Conservation (phyloP, 2,329 filamentous ascomycete genomes). For the Fusarium sp. region DNA sequence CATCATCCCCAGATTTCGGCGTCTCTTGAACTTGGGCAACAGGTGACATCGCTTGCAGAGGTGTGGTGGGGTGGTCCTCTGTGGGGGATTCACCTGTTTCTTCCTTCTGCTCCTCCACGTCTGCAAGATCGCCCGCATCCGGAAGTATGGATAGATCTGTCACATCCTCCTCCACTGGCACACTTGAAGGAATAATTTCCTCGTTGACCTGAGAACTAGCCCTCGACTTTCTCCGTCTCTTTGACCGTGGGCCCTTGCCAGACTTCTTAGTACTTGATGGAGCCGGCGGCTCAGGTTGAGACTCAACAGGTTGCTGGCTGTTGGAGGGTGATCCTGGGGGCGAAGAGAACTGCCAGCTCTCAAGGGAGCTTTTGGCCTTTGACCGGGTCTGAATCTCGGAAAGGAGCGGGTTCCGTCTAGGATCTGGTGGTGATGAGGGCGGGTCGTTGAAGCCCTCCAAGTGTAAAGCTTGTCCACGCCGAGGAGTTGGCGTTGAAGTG, state of each 20-base stretch:
- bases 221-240: slow-evolving; percentile 29
- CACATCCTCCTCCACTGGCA: slow-evolving; percentile 31
- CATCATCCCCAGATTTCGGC: slow-evolving; percentile 57
- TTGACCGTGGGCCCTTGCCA: slow-evolving; percentile 16
- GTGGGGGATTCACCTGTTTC: slow-evolving; percentile 1
- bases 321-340: slow-evolving; percentile 63
- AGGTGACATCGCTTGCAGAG: slow-evolving; percentile 31
- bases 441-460: slow-evolving; percentile 64
- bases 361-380: slow-evolving; percentile 45
- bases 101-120: slow-evolving; percentile 8
- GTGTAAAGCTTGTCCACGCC: slow-evolving; percentile 62
- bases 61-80: slow-evolving; percentile 16
- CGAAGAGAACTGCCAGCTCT: slow-evolving; percentile 67
- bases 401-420: slow-evolving; percentile 62
- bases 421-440: slow-evolving; percentile 68
- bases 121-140: slow-evolving; percentile 1
- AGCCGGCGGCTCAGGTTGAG: slow-evolving; percentile 16
- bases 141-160: background rate
- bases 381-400: slow-evolving; percentile 64
- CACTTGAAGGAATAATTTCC: slow-evolving; percentile 46
- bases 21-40: slow-evolving; percentile 45
- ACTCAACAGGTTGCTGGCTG: slow-evolving; percentile 39
- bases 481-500: slow-evolving; percentile 69
- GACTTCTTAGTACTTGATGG: slow-evolving; percentile 4
- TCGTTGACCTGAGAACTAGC: slow-evolving; percentile 20